Evolutionary conservation across 192 early-diverging fungal genomes (phyloP).

Genomic region (Coemansia sp.): DNA sequence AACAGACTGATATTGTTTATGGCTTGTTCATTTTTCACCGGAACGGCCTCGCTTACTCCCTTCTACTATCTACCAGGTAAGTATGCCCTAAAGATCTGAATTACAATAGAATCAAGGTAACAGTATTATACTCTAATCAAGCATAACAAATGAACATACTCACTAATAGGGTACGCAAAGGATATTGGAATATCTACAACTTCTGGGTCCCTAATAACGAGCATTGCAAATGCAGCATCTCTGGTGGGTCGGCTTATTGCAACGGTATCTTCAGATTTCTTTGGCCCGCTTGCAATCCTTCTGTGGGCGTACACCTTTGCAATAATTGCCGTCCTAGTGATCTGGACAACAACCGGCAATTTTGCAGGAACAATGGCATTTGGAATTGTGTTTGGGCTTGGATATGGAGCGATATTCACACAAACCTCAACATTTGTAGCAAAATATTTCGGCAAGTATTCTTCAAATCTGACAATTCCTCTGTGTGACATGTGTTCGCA

Average conservation of each 20-base stretch:
- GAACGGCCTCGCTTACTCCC: conserved; percentile 42
- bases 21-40: conserved; percentile 38
- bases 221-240: conserved; percentile 49
- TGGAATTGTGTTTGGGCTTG: conserved; percentile 53
- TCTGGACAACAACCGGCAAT: conserved; percentile 43
- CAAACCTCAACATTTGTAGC: conserved; percentile 52
- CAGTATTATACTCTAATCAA: neutral
- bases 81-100: neutral
- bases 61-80: conserved; percentile 56
- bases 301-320: conserved; percentile 36
- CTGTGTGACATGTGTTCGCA: neutral
- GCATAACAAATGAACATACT: neutral
- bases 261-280: conserved; percentile 32
- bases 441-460: conserved; percentile 49
- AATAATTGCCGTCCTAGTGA: conserved; percentile 29
- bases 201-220: conserved; percentile 39
- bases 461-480: neutral
- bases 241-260: conserved; percentile 34
- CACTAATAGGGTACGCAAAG: conserved; percentile 28
- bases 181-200: conserved; percentile 39
- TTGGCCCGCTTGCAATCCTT: conserved; percentile 35
- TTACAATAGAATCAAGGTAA: neutral
- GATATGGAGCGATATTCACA: conserved; percentile 54
- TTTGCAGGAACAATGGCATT: conserved; percentile 53
- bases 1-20: conserved; percentile 31